Percentiles rank a stretch among this genome's conserved stretches.
Evolutionary conservation across 2,329 filamentous ascomycete species (phyloP).

Genomic region (Daldinia eschscholtzii): DNA sequence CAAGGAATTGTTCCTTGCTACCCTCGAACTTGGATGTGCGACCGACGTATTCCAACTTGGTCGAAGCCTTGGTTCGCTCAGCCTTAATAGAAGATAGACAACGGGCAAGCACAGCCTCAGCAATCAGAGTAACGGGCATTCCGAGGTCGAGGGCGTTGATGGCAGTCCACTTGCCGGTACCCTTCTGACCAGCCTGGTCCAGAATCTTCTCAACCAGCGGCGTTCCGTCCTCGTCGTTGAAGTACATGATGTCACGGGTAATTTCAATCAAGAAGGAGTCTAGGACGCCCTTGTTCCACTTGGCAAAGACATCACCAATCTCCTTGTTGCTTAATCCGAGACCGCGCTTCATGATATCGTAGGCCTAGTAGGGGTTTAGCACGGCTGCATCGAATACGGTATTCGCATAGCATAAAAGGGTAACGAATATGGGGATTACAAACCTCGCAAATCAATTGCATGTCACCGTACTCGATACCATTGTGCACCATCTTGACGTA

Average conservation of each 20-base stretch:
- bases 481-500: conserved; percentile 99
- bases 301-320: conserved; percentile 91
- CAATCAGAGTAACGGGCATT: conserved; percentile 98
- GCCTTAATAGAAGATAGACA: conserved; percentile 95
- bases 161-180: conserved; percentile 99
- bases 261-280: conserved; percentile 99
- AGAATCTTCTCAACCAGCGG: conserved; percentile 98
- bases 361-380: conserved; percentile 72
- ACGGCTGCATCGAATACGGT: conserved; percentile 22
- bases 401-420: background rate
- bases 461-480: conserved; percentile 99
- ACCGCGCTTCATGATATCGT: conserved; percentile 99
- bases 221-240: conserved; percentile 92
- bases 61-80: conserved; percentile 86
- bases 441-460: conserved; percentile 99
- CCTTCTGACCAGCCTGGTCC: conserved; percentile 98
- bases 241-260: conserved; percentile 98
- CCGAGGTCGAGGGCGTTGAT: conserved; percentile 99
- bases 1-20: conserved; percentile 92
- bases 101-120: conserved; percentile 94
- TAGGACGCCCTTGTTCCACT: conserved; percentile 99
- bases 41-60: conserved; percentile 79
- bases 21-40: conserved; percentile 86
- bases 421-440: conserved; percentile 47
- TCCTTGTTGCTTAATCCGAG: conserved; percentile 90